These are phyloP conservation scores for Arabidopsis hybrid DNA, from an alignment of 441 rosid species.

Conservation along the genomic window DNA sequence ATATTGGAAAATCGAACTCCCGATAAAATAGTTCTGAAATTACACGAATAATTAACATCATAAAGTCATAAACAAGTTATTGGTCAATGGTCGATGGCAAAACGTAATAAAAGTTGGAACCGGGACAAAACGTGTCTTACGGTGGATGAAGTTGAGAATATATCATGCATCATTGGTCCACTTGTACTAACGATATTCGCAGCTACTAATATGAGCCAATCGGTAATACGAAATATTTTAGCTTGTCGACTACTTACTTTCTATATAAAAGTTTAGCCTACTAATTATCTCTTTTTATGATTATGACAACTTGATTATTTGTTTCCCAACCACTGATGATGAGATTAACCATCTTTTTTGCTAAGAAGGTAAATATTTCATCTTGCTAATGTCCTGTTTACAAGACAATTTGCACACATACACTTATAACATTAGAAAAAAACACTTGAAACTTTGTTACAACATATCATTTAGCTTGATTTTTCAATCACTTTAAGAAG, in stretches of 20 bases:
- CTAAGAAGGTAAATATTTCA: too few species aligned
- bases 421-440: neutral
- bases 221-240: neutral
- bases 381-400: neutral
- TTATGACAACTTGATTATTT: slow-evolving; percentile 11
- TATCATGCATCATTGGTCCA: slow-evolving; percentile 12
- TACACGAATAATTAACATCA: neutral
- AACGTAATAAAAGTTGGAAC: slow-evolving; percentile 14
- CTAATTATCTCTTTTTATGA: slow-evolving; percentile 15
- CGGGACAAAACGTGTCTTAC: slow-evolving; percentile 28
- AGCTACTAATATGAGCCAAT: slow-evolving; percentile 8
- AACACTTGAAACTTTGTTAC: neutral
- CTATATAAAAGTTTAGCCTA: slow-evolving; percentile 21
- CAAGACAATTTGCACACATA: neutral
- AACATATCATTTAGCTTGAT: neutral
- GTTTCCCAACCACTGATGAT: slow-evolving; percentile 16
- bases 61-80: neutral
- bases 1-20: neutral
- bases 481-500: neutral
- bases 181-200: slow-evolving; percentile 2
- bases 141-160: neutral
- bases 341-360: neutral
- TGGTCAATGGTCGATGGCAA: slow-evolving; percentile 14
- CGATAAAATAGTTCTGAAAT: neutral
- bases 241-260: neutral